Percentiles rank a stretch among this genome's conserved stretches.
These are phyloP conservation scores for Thozetella sp. DNA, from an alignment of 495 filamentous ascomycete genomes.

Conservation along the genomic window DNA sequence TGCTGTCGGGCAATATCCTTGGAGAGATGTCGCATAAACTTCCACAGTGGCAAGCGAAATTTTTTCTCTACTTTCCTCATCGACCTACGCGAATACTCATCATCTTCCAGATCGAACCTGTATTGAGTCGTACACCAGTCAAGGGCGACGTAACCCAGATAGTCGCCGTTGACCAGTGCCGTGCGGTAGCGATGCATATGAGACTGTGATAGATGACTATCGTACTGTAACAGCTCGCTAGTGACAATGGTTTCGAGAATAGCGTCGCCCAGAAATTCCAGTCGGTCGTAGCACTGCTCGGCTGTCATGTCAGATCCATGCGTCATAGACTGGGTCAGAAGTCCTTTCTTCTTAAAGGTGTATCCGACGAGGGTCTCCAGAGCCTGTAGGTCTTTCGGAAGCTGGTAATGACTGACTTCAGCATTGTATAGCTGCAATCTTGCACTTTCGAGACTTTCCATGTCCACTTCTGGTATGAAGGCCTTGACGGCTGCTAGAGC, in stretches of 20 bases:
- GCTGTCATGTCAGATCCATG: constrained; percentile 58
- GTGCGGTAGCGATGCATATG: constrained; percentile 67
- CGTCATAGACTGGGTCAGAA: constrained; percentile 72
- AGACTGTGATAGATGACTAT: constrained; percentile 47
- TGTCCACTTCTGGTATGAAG: constrained; percentile 57
- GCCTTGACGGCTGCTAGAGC: constrained; percentile 56
- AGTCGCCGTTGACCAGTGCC: constrained; percentile 69
- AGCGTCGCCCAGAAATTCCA: constrained; percentile 79
- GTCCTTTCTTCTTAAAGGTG: constrained; percentile 55
- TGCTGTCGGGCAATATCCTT: constrained; percentile 34
- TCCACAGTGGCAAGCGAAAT: constrained; percentile 46
- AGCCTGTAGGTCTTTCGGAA: constrained; percentile 9
- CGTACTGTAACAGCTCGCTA: constrained; percentile 15
- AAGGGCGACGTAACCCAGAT: constrained; percentile 72
- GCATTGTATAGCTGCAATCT: constrained; percentile 21
- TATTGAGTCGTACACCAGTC: constrained; percentile 23
- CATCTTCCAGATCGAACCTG: constrained; percentile 9
- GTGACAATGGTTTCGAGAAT: constrained; percentile 71
- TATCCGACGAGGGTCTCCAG: constrained; percentile 58
- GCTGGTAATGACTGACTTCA: constrained; percentile 8
- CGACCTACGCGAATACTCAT: background rate
- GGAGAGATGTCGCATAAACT: constrained; percentile 53
- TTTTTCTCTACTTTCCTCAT: background rate
- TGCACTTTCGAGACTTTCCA: constrained; percentile 30
- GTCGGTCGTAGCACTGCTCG: constrained; percentile 67